Evolutionary conservation across 2,329 filamentous ascomycete species (phyloP).

Genomic region (Leptodontidium sp.): DNA sequence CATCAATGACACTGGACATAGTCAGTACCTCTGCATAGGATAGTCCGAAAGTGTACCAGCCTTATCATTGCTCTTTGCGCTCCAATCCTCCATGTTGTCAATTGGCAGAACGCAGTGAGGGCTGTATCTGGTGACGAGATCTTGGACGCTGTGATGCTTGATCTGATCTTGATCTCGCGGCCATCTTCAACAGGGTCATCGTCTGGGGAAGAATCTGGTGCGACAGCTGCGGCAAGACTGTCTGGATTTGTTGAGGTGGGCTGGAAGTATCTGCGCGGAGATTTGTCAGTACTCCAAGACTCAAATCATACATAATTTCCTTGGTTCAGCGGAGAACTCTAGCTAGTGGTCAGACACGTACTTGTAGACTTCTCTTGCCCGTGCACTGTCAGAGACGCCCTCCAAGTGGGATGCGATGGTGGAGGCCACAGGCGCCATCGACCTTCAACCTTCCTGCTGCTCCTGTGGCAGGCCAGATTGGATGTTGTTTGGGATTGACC

Average conservation of each 20-base stretch:
- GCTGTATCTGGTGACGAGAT: constrained; percentile 53
- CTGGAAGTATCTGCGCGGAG: constrained; percentile 43
- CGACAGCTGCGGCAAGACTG: constrained; percentile 20
- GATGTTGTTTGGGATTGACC: neutral
- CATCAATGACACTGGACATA: constrained; percentile 52
- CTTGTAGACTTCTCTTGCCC: constrained; percentile 48
- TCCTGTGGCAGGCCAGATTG: neutral
- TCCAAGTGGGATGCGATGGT: constrained; percentile 42
- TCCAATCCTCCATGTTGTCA: constrained; percentile 57
- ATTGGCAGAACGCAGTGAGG: constrained; percentile 57
- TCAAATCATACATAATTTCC: neutral
- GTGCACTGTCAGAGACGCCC: constrained; percentile 43
- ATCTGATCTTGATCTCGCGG: constrained; percentile 35
- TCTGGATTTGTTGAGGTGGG: constrained; percentile 33
- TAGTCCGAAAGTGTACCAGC: constrained; percentile 17
- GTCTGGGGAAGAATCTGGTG: constrained; percentile 7
- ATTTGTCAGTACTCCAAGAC: neutral
- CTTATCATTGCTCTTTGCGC: constrained; percentile 58
- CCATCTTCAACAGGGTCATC: constrained; percentile 17
- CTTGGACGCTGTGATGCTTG: constrained; percentile 43
- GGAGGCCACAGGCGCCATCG: constrained; percentile 42
- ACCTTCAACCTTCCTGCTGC: neutral
- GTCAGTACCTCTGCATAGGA: neutral
- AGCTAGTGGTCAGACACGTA: constrained; percentile 30
- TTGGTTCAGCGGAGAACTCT: neutral